Conservation (phyloP, 148 eudicot species). For the Linanthus parryae region DNA sequence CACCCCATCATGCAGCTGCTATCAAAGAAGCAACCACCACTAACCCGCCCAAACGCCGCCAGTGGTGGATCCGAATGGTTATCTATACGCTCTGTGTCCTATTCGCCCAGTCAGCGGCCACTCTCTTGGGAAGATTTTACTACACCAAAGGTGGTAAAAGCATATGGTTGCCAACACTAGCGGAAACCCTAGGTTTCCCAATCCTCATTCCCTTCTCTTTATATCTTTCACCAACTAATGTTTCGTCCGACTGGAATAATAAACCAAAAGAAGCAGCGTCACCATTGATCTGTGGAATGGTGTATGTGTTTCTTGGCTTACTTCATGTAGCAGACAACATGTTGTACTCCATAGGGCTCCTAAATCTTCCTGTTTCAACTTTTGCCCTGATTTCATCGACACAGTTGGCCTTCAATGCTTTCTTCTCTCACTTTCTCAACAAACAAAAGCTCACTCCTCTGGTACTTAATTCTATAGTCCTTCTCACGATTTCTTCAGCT, state of each 20-base stretch:
- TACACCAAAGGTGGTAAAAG: constrained; percentile 43
- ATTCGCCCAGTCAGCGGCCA: constrained; percentile 23
- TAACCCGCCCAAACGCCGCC: not conserved
- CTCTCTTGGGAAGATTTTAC: constrained; percentile 33
- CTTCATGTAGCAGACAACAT: constrained; percentile 20
- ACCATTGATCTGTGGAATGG: constrained; percentile 1
- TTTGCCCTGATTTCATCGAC: constrained; percentile 40
- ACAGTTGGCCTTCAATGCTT: constrained; percentile 46
- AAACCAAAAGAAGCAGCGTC: constrained; percentile 9
- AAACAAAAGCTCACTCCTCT: constrained; percentile 45
- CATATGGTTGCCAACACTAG: constrained; percentile 32
- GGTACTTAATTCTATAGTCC: constrained; percentile 37
- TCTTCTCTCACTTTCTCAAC: constrained; percentile 42
- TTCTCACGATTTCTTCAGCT: constrained; percentile 45
- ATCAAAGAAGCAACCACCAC: not conserved
- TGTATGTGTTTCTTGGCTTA: constrained; percentile 25
- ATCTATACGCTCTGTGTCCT: constrained; percentile 25
- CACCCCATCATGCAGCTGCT: not conserved
- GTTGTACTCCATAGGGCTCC: constrained; percentile 40
- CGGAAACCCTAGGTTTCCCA: constrained; percentile 34
- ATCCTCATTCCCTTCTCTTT: constrained; percentile 26
- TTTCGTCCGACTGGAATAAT: not conserved
- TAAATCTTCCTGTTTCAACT: constrained; percentile 45
- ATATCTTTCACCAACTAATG: constrained; percentile 10
- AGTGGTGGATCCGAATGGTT: constrained; percentile 23